These are phyloP conservation scores for Zanthoxylum bungeanum DNA, from an alignment of 345 rosid species.

Conservation along the genomic window DNA sequence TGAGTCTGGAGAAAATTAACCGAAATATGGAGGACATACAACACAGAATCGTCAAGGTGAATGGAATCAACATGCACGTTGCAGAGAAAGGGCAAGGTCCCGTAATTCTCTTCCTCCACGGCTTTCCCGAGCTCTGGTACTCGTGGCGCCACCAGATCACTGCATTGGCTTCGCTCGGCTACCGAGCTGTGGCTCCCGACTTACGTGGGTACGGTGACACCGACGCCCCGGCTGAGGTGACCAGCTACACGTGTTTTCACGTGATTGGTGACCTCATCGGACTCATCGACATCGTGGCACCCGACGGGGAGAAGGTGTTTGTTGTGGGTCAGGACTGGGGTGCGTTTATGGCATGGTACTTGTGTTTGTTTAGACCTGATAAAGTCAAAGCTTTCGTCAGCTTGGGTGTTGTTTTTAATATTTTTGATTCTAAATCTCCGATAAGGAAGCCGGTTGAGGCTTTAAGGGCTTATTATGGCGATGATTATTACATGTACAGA, in stretches of 20 bases:
- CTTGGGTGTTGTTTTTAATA: conserved; percentile 34
- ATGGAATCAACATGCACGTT: too few species aligned
- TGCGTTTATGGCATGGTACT: too few species aligned
- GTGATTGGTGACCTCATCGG: conserved; percentile 59
- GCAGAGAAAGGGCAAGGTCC: too few species aligned
- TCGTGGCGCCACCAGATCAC: conserved; percentile 84
- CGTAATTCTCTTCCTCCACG: too few species aligned
- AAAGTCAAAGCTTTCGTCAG: conserved; percentile 64
- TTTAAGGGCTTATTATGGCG: too few species aligned
- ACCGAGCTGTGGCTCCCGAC: conserved; percentile 80
- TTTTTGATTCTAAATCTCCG: conserved; percentile 38
- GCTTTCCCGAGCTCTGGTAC: too few species aligned
- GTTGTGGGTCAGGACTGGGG: too few species aligned
- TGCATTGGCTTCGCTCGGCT: conserved; percentile 58
- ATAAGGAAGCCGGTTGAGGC: conserved; percentile 44
- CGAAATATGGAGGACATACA: conserved; percentile 41
- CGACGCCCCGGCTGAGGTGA: conserved; percentile 46
- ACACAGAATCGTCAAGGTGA: too few species aligned
- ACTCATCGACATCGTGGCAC: conserved; percentile 39
- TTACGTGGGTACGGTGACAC: conserved; percentile 78
- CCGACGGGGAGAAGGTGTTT: conserved; percentile 37
- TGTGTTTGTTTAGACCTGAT: too few species aligned
- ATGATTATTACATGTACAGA: conserved; percentile 71
- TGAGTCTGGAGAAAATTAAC: too few species aligned
- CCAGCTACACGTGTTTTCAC: conserved; percentile 43